Evolutionary conservation across 2,329 filamentous ascomycete genomes (phyloP), one percentile per base, ranked within the genome.

Genomic region (Cladosporium phlei): DNA sequence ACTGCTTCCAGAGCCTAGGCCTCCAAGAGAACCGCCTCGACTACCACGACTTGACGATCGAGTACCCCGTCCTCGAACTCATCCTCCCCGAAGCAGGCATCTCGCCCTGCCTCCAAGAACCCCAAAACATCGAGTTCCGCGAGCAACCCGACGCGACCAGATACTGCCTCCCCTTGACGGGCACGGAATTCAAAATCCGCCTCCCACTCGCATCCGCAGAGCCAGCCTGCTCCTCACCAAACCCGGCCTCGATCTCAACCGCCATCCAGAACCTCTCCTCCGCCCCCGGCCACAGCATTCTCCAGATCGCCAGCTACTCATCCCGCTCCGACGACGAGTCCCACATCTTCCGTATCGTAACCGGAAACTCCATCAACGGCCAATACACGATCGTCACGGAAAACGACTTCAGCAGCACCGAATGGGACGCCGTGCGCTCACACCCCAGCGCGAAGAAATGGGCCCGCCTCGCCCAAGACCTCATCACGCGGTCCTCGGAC

Each of bases 51-150:
- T n/a, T 38, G 24, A 14, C n/a, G 14, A 27, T 38, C 16, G 37
- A 38, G 14, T 38, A 38, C 16, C 37, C 37, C 24, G 37, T 38
- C 10, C 37, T 38, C 8, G 37, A 38, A 14, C 37, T 38, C 4
- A 10, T 38, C 16, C 37, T 24, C 4, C 9, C 14, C 2, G 24
- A 38, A 7, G 22, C 10, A 2, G 8, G 22, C 2, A 24, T 20
- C 37, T 19, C 16, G 14, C 24, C 37, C 8, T 19, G 12, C 8
- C 12, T 38, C 7, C 14, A n/a, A 9, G 3, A 16, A 12, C 24
- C 37, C 4, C 16, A 16, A 5, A 16, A 7, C 14, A 10, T 9
- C 11, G 24, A 16, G 9, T 38, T 12, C n/a, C 37, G 37, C 2
- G 37, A 38, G 16, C 22, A 20, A 14, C 37, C 37, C 22, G 37